Base-by-base conservation (phyloP, 2,329 filamentous ascomycete genomes). In the Chaetomium olivaceum region DNA sequence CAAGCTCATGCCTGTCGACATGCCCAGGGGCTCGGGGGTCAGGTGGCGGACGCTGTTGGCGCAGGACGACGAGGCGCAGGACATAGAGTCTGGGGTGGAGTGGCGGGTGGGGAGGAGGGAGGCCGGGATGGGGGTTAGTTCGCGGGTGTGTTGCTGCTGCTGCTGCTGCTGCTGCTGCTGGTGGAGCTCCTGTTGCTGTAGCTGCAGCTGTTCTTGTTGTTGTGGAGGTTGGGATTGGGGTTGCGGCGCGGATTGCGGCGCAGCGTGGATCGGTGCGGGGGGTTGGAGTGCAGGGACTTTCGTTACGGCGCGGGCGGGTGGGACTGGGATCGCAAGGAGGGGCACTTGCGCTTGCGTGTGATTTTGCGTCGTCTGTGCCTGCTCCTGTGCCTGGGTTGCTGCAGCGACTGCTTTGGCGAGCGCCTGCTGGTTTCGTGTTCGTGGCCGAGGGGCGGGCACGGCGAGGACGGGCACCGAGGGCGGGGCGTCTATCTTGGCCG, bases 391-490 rank as follows among this genome's bases (percentile, higher is more conserved):
- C 33, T 46, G 33, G 56, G 56, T 48, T 31, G 57, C 52, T 14
- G 56, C 64, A 1, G 63, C 62, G 12, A 59, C 60, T 4, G 62
- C 58, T 39, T 29, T 67, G 3, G 68, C 64, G 12, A 62, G 46
- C 19, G 62, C 62, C 31, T 64, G 62, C 43, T 66, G 65, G 12
- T 56, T 68, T 46, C 72, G 63, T 2, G 70, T 71, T 36, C 68
- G 64, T 3, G 68, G 58, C 21, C 69, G 51, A 0, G 71, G 71
- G 5, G 68, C 65, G 0, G 72, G 72, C 16, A 73, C 27, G 11
- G 70, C 68, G 31, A 73, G 64, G n/a, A 73, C 66, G 3, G 72
- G 71, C 4, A 73, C 68, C 0, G 68, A 64, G 50, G n/a, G 58
- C n/a, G 48, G 25, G 27, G 16, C 27, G n/a, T 58, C 63, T 4